Percentiles rank a stretch among this genome's conserved stretches.
Conservation (phyloP, 176 grass and related monocot genomes). For the Rhynchospora tenuis region DNA sequence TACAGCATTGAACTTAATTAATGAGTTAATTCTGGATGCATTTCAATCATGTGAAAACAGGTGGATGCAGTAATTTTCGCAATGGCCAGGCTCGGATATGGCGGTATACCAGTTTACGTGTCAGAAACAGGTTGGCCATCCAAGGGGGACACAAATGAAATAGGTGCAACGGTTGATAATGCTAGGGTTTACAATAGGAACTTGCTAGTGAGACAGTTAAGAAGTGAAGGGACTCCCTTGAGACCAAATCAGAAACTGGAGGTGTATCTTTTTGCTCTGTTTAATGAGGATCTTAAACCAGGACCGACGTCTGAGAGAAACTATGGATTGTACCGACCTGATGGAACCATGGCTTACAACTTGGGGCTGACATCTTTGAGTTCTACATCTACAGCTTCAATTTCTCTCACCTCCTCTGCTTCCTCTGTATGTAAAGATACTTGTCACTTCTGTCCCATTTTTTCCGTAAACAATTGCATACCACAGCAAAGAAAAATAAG, state of each 20-base stretch:
- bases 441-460: neutral
- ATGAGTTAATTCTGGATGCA: neutral
- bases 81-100: slow-evolving; percentile 56
- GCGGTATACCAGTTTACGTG: slow-evolving; percentile 49
- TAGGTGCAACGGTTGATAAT: slow-evolving; percentile 69
- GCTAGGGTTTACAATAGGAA: slow-evolving; percentile 75
- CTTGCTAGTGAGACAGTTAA: slow-evolving; percentile 55
- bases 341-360: slow-evolving; percentile 82
- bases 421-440: slow-evolving; percentile 16
- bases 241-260: slow-evolving; percentile 53
- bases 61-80: slow-evolving; percentile 83
- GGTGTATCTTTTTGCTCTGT: slow-evolving; percentile 92
- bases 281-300: slow-evolving; percentile 96
- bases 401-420: slow-evolving; percentile 53
- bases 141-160: slow-evolving; percentile 69
- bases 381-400: slow-evolving; percentile 33
- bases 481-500: too few species aligned
- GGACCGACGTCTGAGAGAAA: slow-evolving; percentile 79
- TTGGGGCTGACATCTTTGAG: slow-evolving; percentile 39
- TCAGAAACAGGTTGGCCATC: slow-evolving; percentile 99
- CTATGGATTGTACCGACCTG: slow-evolving; percentile 74
- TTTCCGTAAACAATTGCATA: neutral
- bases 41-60: slow-evolving; percentile 1
- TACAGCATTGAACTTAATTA: neutral
- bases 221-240: slow-evolving; percentile 77